These are phyloP conservation scores for Aspergillus sp. DNA, from an alignment of 2,329 filamentous ascomycete species.

Conservation along the genomic window DNA sequence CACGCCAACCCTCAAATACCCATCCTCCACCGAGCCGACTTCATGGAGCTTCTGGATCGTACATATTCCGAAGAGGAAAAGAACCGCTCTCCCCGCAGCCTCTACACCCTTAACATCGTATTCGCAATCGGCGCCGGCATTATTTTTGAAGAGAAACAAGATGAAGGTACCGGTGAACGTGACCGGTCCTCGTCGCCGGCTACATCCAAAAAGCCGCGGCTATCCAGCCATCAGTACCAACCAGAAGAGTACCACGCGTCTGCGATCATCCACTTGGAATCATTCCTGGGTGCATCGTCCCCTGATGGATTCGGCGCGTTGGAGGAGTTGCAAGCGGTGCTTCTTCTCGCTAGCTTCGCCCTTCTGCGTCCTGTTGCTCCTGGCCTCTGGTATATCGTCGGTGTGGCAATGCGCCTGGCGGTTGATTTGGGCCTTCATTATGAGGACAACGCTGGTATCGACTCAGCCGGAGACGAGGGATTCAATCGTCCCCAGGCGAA, in stretches of 20 bases:
- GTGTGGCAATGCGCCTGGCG: conserved; percentile 83
- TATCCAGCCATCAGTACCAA: conserved; percentile 63
- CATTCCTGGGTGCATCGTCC: conserved; percentile 67
- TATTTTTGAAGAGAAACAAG: conserved; percentile 62
- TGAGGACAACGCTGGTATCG: conserved; percentile 74
- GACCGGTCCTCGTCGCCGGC: conserved; percentile 25
- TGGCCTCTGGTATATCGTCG: conserved; percentile 95
- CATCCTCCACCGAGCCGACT: conserved; percentile 83
- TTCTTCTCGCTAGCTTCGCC: conserved; percentile 87
- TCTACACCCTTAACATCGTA: conserved; percentile 96
- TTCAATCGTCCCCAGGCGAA: conserved; percentile 12
- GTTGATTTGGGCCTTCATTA: conserved; percentile 91
- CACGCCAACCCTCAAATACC: conserved; percentile 96
- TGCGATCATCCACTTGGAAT: conserved; percentile 86
- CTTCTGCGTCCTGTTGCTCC: conserved; percentile 86
- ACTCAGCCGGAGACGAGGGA: conserved; percentile 44
- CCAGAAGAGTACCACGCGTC: conserved; percentile 96
- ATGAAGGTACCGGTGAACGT: conserved; percentile 20
- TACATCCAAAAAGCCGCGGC: conserved; percentile 50
- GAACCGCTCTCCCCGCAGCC: conserved; percentile 69
- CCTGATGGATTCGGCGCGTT: conserved; percentile 73
- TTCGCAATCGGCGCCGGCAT: conserved; percentile 95
- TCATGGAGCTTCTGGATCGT: conserved; percentile 81
- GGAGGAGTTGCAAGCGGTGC: conserved; percentile 89
- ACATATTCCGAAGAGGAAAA: conserved; percentile 70